Evolutionary conservation across 129 eudicot genomes (phyloP).

Genomic region (Lactuca sativa): DNA sequence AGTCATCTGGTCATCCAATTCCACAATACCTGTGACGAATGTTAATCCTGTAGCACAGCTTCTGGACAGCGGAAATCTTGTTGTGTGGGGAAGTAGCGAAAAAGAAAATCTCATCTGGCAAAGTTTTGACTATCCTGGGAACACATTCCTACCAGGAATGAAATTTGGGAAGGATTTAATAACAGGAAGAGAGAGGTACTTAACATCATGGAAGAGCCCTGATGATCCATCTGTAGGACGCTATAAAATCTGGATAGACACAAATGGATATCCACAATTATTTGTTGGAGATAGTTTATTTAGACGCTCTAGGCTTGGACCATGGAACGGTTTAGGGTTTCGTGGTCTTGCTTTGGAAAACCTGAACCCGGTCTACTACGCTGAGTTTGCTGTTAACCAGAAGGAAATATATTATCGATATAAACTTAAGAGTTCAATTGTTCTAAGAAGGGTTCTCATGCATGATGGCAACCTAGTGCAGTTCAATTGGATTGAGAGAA

Average conservation of each 20-base stretch:
- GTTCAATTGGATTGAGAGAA: not conserved
- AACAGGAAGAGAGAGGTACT: constrained; percentile 13
- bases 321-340: constrained; percentile 10
- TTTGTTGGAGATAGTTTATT: not conserved
- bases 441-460: not conserved
- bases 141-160: constrained; percentile 4
- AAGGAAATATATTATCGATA: not conserved
- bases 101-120: too few species aligned
- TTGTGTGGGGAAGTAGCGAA: too few species aligned
- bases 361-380: not conserved
- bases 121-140: constrained; percentile 1
- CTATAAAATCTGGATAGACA: constrained; percentile 1
- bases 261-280: not conserved
- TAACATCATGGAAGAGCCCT: constrained; percentile 15
- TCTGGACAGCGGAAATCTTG: too few species aligned
- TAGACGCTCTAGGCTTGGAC: not conserved
- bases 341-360: not conserved
- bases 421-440: not conserved
- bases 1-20: too few species aligned
- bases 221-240: constrained; percentile 13
- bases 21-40: too few species aligned
- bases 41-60: too few species aligned
- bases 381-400: not conserved
- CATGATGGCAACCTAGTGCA: not conserved
- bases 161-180: constrained; percentile 4